Evolutionary conservation across 164 flowering plant genomes (phyloP).

Genomic region (Brasenia schreberi): DNA sequence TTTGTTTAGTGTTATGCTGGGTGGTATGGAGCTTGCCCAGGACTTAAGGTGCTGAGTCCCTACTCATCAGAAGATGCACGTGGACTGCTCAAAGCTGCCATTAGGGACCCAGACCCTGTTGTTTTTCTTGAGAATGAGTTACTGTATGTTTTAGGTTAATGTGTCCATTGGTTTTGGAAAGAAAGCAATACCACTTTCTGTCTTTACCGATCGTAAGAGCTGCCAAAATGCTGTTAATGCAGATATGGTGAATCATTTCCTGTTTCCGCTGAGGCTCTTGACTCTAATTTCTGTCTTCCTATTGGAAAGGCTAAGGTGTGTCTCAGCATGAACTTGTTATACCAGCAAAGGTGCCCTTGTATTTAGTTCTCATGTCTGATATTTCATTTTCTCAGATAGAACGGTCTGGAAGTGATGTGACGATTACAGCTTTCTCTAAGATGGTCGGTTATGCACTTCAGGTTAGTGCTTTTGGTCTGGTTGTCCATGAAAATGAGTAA

Average conservation of each 20-base stretch:
- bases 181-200: not conserved
- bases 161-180: too few relatives aligned
- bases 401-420: constrained; percentile 74
- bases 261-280: constrained; percentile 76
- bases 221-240: constrained; percentile 2
- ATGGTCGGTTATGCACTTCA: constrained; percentile 86
- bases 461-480: constrained; percentile 28
- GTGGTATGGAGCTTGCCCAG: constrained; percentile 69
- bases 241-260: constrained; percentile 95
- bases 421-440: constrained; percentile 80
- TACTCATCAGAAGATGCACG: constrained; percentile 94
- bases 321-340: not conserved
- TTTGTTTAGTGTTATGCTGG: constrained; percentile 67
- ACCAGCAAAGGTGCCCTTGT: not conserved
- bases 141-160: constrained; percentile 37
- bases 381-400: constrained; percentile 45
- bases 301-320: constrained; percentile 90
- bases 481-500: not conserved
- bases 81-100: constrained; percentile 74
- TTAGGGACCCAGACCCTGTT: constrained; percentile 78
- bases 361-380: not conserved
- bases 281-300: constrained; percentile 75
- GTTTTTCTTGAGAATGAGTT: constrained; percentile 95
- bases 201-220: not conserved
- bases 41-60: constrained; percentile 72